phyloP scores from a whole-genome alignment of 441 rosid species.

The Erodium chrysanthum region DNA sequence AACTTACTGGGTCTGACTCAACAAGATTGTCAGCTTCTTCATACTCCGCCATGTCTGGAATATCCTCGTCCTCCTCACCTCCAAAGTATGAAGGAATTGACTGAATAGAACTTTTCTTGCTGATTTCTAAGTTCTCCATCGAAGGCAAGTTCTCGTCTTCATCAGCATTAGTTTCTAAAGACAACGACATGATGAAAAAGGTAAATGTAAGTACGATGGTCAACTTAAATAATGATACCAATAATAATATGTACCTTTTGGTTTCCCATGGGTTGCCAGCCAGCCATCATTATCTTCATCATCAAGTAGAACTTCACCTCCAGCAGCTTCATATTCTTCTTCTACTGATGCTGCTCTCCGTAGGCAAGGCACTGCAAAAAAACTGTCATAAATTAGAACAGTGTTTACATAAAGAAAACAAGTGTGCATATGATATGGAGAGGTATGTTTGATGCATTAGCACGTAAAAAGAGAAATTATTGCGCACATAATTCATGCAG shows the following conservation, averaged over 20 bases:
- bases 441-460: background rate
- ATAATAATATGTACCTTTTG: slow-evolving; percentile 42
- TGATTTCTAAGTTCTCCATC: slow-evolving; percentile 66
- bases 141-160: slow-evolving; percentile 86
- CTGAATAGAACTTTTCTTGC: slow-evolving; percentile 38
- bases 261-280: slow-evolving; percentile 96
- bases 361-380: slow-evolving; percentile 68
- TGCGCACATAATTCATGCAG: background rate
- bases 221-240: background rate
- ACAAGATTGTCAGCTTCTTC: slow-evolving; percentile 63
- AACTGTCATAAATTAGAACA: background rate
- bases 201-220: slow-evolving; percentile 1
- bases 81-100: slow-evolving; percentile 77
- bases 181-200: slow-evolving; percentile 10
- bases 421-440: background rate
- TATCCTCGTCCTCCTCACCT: slow-evolving; percentile 75
- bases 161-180: slow-evolving; percentile 43
- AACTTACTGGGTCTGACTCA: slow-evolving; percentile 69
- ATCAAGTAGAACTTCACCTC: slow-evolving; percentile 89
- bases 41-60: slow-evolving; percentile 87
- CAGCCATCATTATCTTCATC: slow-evolving; percentile 94
- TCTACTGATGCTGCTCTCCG: slow-evolving; percentile 86
- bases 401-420: background rate
- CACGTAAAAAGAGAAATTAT: background rate
- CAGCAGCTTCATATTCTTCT: slow-evolving; percentile 89